A percentile compares a stretch with the other conserved stretches of the same genome.
phyloP scores from a whole-genome alignment of 2,329 filamentous ascomycete species.

The Cephalotrichum gorgonifer region DNA sequence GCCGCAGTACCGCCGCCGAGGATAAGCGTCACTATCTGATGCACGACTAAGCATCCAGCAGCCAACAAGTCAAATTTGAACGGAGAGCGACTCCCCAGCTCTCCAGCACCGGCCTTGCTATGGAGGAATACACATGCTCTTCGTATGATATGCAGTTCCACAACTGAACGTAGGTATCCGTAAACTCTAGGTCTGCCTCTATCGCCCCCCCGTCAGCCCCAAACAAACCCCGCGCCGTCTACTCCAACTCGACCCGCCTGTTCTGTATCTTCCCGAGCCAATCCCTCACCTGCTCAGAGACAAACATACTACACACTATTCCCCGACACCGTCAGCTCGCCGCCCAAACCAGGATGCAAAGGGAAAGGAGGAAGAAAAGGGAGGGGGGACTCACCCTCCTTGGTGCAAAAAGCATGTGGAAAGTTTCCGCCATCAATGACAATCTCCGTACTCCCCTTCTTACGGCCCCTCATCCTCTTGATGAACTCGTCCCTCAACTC shows the following conservation, averaged over 20 bases:
- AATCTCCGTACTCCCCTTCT: constrained; percentile 31
- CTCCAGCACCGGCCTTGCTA: too few species aligned
- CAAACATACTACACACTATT: not conserved
- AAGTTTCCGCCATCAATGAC: constrained; percentile 44
- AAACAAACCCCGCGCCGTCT: not conserved
- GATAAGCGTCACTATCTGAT: too few species aligned
- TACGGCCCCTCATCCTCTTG: constrained; percentile 22
- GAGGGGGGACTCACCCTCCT: constrained; percentile 19
- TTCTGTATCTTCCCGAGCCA: constrained; percentile 4
- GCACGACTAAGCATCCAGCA: too few species aligned
- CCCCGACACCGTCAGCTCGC: not conserved
- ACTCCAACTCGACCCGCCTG: not conserved
- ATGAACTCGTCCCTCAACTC: constrained; percentile 47
- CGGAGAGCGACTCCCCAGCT: too few species aligned
- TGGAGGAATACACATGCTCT: too few species aligned
- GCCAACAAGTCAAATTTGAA: too few species aligned
- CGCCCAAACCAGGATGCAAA: not conserved
- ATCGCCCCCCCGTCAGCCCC: not conserved
- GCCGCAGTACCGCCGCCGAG: too few species aligned
- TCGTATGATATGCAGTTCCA: not conserved
- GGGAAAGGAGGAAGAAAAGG: not conserved
- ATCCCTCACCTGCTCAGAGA: not conserved
- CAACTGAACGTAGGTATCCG: not conserved
- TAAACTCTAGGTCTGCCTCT: not conserved
- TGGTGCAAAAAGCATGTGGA: constrained; percentile 50